A percentile compares a stretch with the other conserved stretches of the same genome.
Evolutionary conservation across 305 asterid species (phyloP).

Genomic region (Fraxinus velutina): DNA sequence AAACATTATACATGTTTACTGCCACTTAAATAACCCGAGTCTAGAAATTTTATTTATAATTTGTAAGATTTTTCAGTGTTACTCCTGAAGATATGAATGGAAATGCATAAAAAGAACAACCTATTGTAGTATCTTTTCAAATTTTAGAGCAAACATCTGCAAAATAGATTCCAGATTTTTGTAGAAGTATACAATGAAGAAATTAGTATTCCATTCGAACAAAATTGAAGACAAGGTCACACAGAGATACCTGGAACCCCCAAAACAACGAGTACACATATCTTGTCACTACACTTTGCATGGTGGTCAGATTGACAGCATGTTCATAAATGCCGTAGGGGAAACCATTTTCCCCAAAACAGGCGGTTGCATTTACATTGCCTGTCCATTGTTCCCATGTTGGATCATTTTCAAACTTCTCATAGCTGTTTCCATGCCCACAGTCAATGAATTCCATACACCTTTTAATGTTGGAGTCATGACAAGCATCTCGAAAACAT

Average conservation of each 20-base stretch:
- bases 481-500: slow-evolving; percentile 75
- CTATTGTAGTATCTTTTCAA: neutral
- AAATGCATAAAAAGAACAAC: neutral
- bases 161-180: neutral
- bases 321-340: slow-evolving; percentile 60
- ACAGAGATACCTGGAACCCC: slow-evolving; percentile 80
- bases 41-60: neutral
- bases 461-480: slow-evolving; percentile 10
- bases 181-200: neutral
- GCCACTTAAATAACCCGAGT: neutral
- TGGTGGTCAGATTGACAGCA: slow-evolving; percentile 59
- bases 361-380: slow-evolving; percentile 46
- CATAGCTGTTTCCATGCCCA: slow-evolving; percentile 48
- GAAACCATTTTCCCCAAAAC: slow-evolving; percentile 54
- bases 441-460: slow-evolving; percentile 66
- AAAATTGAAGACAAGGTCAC: neutral
- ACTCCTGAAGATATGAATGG: neutral
- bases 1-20: neutral
- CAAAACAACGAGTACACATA: slow-evolving; percentile 77
- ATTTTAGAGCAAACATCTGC: neutral
- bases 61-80: neutral
- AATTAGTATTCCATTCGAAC: neutral
- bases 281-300: slow-evolving; percentile 42
- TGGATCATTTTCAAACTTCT: slow-evolving; percentile 21
- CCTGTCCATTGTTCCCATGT: slow-evolving; percentile 51